Percentiles rank a stretch among this genome's conserved stretches.
These are phyloP conservation scores for Pelargonium citronellum DNA, from an alignment of 441 rosid species.

Conservation along the genomic window DNA sequence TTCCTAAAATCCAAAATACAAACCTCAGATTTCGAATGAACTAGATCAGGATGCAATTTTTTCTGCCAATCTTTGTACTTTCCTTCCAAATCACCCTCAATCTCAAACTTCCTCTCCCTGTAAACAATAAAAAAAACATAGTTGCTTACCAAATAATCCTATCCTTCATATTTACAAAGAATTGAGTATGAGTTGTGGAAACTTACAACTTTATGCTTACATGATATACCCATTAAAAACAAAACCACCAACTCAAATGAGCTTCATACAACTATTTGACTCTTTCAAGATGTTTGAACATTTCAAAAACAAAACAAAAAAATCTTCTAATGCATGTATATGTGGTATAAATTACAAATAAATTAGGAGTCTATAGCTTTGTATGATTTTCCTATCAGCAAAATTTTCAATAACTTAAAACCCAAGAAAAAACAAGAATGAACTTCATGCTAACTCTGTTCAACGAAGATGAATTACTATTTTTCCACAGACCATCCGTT, in stretches of 20 bases:
- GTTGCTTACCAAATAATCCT: not conserved
- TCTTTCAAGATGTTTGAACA: too few relatives aligned
- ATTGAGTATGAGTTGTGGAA: too few relatives aligned
- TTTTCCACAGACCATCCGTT: not conserved
- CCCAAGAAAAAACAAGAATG: not conserved
- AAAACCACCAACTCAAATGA: too few relatives aligned
- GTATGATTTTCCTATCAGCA: too few relatives aligned
- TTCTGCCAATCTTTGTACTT: constrained; percentile 90
- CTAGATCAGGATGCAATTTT: constrained; percentile 92
- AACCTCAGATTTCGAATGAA: constrained; percentile 87
- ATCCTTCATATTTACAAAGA: not conserved
- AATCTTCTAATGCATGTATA: too few relatives aligned
- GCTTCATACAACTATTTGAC: too few relatives aligned
- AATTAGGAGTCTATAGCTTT: too few relatives aligned
- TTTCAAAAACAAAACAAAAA: too few relatives aligned
- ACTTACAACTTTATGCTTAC: too few relatives aligned
- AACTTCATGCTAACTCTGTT: not conserved
- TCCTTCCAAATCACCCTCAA: constrained; percentile 50
- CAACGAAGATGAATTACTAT: not conserved
- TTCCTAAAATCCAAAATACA: not conserved
- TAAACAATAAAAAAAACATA: not conserved
- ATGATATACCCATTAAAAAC: too few relatives aligned
- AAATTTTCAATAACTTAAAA: too few relatives aligned
- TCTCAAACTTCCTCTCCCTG: constrained; percentile 63
- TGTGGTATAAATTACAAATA: too few relatives aligned